These are phyloP conservation scores for Dipteronia dyeriana DNA, from an alignment of 345 rosid species.

Conservation along the genomic window DNA sequence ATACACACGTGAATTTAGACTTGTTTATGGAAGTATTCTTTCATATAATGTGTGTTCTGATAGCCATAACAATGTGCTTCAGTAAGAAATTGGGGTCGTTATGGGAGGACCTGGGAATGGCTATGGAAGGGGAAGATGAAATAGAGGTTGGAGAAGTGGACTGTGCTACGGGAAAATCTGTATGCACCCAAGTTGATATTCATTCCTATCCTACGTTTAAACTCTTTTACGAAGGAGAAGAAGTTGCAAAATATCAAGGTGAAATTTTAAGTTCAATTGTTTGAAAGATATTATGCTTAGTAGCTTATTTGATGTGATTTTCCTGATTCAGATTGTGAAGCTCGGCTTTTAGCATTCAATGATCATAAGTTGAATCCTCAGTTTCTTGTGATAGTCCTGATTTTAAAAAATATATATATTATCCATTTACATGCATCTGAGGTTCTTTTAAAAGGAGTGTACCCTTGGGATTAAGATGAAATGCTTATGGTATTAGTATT, in stretches of 20 bases:
- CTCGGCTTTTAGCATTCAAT: neutral
- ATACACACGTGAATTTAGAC: neutral
- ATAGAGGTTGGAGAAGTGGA: conserved; percentile 98
- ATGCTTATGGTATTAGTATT: neutral
- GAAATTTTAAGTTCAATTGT: conserved; percentile 10
- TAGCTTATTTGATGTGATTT: neutral
- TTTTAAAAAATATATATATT: neutral
- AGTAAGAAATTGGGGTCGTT: conserved; percentile 88
- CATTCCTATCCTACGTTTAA: conserved; percentile 96
- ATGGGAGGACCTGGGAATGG: conserved; percentile 91
- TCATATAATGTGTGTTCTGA: conserved; percentile 12
- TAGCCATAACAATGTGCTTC: conserved; percentile 24
- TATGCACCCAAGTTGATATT: conserved; percentile 85
- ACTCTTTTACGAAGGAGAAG: conserved; percentile 88
- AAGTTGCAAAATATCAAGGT: conserved; percentile 92
- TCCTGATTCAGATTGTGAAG: neutral
- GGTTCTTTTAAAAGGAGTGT: neutral
- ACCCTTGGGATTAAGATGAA: neutral
- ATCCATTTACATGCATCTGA: neutral
- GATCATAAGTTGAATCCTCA: neutral
- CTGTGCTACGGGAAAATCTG: conserved; percentile 68
- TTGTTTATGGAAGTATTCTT: neutral
- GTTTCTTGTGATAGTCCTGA: neutral
- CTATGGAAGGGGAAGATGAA: conserved; percentile 90
- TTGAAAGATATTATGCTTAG: neutral